Conservation (phyloP, 2,329 filamentous ascomycete species). For the Xylaria sp. region DNA sequence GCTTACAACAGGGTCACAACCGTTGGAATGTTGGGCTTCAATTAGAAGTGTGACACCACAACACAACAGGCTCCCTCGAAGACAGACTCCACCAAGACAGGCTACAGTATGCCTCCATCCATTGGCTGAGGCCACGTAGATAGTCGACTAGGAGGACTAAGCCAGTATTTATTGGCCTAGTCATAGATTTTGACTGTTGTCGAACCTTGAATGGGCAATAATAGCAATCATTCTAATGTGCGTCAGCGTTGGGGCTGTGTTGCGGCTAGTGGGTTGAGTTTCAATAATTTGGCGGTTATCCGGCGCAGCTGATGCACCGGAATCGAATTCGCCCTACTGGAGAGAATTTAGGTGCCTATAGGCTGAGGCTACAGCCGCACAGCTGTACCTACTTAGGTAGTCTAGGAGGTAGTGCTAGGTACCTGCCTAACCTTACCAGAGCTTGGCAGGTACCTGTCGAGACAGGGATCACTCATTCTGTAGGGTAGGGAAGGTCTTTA, state of each 20-base stretch:
- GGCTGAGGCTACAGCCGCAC: too few relatives aligned
- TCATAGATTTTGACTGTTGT: not conserved
- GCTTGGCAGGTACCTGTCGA: too few relatives aligned
- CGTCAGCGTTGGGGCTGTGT: constrained; percentile 17
- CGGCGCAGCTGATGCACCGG: not conserved
- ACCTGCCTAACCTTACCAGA: too few relatives aligned
- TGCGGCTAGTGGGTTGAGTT: not conserved
- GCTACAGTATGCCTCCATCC: not conserved
- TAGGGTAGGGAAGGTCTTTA: too few relatives aligned
- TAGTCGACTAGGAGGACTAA: not conserved
- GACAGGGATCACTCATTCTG: too few relatives aligned
- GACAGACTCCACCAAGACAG: too few relatives aligned
- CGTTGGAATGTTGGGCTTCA: constrained; percentile 9
- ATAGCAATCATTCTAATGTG: not conserved
- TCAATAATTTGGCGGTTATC: not conserved
- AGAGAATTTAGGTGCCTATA: not conserved
- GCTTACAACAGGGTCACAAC: not conserved
- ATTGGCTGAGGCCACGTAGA: not conserved
- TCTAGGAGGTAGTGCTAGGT: not conserved
- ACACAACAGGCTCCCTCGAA: not conserved
- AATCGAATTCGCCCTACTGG: not conserved
- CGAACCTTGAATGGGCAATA: not conserved
- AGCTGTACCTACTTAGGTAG: not conserved
- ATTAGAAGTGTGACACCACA: not conserved
- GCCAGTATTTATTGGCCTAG: not conserved